Evolutionary conservation across 805 yeast species (phyloP).

Genomic region (Hanseniaspora jakobsenii): DNA sequence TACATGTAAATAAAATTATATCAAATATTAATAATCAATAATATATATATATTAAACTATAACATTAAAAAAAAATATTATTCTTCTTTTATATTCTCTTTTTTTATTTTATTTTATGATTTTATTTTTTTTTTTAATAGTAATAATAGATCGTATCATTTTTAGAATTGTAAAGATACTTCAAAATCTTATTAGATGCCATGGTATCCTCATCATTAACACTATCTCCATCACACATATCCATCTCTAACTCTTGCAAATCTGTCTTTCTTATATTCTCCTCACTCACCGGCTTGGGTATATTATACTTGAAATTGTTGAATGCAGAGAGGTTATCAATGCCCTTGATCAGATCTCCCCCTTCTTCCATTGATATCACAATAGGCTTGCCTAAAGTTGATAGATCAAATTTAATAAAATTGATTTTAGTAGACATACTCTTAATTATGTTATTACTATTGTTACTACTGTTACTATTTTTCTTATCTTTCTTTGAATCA

Average conservation of each 20-base stretch:
- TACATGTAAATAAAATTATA: not conserved
- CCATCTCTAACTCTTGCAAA: slow-evolving; percentile 11
- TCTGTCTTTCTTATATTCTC: slow-evolving; percentile 13
- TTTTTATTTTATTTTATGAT: too few species aligned
- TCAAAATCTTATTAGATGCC: not conserved
- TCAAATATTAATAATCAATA: too few species aligned
- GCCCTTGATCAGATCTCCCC: not conserved
- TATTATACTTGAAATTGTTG: slow-evolving; percentile 9
- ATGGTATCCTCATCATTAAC: not conserved
- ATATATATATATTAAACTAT: too few species aligned
- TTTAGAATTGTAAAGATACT: slow-evolving; percentile 4
- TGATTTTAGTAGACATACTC: too few species aligned
- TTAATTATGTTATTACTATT: too few species aligned
- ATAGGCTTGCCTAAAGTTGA: not conserved
- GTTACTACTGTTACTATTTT: not conserved
- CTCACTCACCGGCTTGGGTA: slow-evolving; percentile 12
- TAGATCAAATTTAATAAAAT: slow-evolving; percentile 5
- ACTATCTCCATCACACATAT: not conserved
- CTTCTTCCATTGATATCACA: not conserved
- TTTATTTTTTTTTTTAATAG: too few species aligned
- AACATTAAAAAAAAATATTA: too few species aligned
- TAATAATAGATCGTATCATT: slow-evolving; percentile 8
- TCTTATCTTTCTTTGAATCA: not conserved
- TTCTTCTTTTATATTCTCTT: too few species aligned
- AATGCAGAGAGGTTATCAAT: not conserved